Evolutionary conservation across 148 eudicot genomes (phyloP).

Genomic region (Rhododendron kiyosumense): DNA sequence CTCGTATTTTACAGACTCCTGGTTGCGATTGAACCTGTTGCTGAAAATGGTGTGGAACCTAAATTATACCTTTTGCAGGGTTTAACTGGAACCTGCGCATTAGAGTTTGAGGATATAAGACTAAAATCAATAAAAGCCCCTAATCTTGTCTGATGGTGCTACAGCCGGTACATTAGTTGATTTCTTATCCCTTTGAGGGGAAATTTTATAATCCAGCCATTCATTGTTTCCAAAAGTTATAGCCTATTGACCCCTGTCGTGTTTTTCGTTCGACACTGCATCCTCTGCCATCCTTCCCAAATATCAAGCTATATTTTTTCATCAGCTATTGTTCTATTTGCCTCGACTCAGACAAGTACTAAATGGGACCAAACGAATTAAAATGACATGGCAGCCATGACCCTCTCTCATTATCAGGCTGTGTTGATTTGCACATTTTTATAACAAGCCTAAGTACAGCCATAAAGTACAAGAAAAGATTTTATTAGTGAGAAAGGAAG

Average conservation of each 20-base stretch:
- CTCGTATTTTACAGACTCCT: not conserved
- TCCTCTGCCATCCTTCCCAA: not conserved
- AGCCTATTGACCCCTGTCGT: not conserved
- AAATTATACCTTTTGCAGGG: not conserved
- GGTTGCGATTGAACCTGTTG: not conserved
- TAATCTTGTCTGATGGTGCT: not conserved
- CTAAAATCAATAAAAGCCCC: not conserved
- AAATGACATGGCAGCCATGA: constrained; percentile 9
- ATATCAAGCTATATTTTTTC: not conserved
- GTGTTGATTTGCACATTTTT: too few relatives aligned
- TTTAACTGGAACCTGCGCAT: not conserved
- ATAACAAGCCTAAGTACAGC: not conserved
- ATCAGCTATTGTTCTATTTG: not conserved
- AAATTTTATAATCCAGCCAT: not conserved
- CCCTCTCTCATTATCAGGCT: not conserved
- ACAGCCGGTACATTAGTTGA: not conserved
- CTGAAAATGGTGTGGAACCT: not conserved
- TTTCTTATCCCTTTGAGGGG: not conserved
- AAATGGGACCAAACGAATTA: constrained; percentile 15
- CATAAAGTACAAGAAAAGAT: not conserved
- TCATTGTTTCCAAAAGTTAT: not conserved
- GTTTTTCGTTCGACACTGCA: not conserved
- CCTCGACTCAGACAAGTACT: not conserved
- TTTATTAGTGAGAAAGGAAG: not conserved
- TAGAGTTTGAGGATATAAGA: not conserved